These are phyloP conservation scores for Lojkania enalia DNA, from an alignment of 2,329 filamentous ascomycete species.

Conservation along the genomic window DNA sequence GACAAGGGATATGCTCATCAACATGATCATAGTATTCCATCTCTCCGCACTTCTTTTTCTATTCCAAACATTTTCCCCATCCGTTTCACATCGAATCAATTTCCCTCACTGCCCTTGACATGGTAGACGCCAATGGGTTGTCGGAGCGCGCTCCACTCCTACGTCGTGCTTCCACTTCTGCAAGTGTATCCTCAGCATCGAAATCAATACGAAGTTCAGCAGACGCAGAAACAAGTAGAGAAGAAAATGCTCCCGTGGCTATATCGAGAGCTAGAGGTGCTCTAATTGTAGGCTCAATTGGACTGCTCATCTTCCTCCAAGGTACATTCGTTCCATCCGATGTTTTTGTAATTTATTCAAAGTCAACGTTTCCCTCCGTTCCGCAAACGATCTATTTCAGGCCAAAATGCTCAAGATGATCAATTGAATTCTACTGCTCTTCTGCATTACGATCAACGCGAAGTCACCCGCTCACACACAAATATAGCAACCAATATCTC, in stretches of 20 bases:
- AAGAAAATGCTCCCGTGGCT: slow-evolving; percentile 20
- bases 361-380: neutral
- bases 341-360: no score
- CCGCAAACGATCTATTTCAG: no score
- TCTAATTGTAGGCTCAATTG: slow-evolving; percentile 58
- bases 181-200: slow-evolving; percentile 18
- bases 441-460: neutral
- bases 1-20: no score
- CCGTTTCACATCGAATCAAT: neutral
- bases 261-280: slow-evolving; percentile 34
- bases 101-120: slow-evolving; percentile 23
- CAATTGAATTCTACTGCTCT: no score
- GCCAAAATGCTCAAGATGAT: no score
- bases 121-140: slow-evolving; percentile 17
- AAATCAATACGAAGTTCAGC: slow-evolving; percentile 7
- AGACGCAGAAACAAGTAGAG: slow-evolving; percentile 16
- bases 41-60: no score
- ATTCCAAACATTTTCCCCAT: no score
- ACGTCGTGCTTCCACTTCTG: slow-evolving; percentile 17
- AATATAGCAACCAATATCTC: slow-evolving; percentile 72
- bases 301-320: slow-evolving; percentile 63
- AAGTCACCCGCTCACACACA: neutral
- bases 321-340: no score
- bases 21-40: no score
- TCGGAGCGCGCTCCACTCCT: slow-evolving; percentile 36